Evolutionary conservation across 2,329 filamentous ascomycete species (phyloP).

Genomic region (Mollisia scopiformis): DNA sequence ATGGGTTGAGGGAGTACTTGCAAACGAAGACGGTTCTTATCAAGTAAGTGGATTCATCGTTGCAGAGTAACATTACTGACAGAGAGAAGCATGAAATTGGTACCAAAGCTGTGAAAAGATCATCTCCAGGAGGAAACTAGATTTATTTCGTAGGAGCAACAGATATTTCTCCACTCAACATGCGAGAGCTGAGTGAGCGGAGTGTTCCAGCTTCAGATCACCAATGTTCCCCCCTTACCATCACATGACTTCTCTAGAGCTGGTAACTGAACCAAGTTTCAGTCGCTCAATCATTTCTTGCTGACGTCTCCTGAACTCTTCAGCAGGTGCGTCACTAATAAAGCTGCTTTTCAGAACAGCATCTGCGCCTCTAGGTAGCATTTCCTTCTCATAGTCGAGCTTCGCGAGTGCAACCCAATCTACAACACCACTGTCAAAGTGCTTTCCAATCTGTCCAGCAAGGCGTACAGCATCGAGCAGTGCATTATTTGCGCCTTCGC

Average conservation of each 20-base stretch:
- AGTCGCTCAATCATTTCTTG: not conserved
- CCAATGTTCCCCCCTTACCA: too few relatives aligned
- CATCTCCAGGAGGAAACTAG: too few relatives aligned
- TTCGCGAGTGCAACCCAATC: not conserved
- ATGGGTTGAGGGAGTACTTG: slow-evolving; percentile 64
- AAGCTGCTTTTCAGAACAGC: not conserved
- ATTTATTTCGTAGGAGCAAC: too few relatives aligned
- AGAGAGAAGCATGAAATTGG: not conserved
- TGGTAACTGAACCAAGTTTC: too few relatives aligned
- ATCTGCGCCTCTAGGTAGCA: not conserved
- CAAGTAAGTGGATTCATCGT: slow-evolving; percentile 24
- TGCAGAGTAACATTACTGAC: not conserved
- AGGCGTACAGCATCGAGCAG: not conserved
- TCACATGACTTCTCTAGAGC: too few relatives aligned
- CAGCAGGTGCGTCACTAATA: not conserved
- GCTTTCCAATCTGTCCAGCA: not conserved
- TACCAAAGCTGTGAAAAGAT: not conserved
- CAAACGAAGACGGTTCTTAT: slow-evolving; percentile 66
- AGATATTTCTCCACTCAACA: too few relatives aligned
- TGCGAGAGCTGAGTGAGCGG: too few relatives aligned
- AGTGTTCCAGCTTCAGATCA: too few relatives aligned
- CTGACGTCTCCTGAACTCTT: not conserved
- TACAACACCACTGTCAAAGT: not conserved
- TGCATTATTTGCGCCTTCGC: not conserved
- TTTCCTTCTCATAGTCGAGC: not conserved